phyloP scores from a whole-genome alignment of 257 asterid species.

The Anisodus acutangulus region DNA sequence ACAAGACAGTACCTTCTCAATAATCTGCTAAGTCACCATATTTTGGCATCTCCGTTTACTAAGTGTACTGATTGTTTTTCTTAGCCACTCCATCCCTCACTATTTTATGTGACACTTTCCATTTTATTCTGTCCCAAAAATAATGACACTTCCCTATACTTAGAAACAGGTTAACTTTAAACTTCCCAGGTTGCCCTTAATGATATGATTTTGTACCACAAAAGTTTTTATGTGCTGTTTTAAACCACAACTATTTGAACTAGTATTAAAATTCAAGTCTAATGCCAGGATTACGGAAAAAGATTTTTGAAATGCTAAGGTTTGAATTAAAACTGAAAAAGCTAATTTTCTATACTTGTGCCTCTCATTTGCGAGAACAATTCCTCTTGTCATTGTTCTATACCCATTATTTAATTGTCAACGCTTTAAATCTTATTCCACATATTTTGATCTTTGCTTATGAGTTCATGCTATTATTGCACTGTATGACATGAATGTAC shows the following conservation, averaged over 20 bases:
- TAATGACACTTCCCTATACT: neutral
- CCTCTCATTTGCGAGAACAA: neutral
- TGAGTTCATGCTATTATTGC: slow-evolving; percentile 17
- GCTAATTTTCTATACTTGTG: neutral
- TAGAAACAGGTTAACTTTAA: neutral
- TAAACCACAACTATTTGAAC: neutral
- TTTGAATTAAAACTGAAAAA: neutral
- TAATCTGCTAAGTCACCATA: neutral
- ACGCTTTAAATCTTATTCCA: neutral
- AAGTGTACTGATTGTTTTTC: neutral
- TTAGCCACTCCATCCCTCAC: neutral
- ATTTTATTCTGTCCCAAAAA: neutral
- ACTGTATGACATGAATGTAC: neutral
- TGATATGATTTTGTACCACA: slow-evolving; percentile 17
- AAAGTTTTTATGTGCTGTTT: neutral
- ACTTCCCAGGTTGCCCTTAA: neutral
- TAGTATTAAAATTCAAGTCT: neutral
- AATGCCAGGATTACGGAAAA: neutral
- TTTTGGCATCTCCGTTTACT: neutral
- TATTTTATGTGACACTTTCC: neutral
- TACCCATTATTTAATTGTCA: neutral
- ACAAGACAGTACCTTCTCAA: neutral
- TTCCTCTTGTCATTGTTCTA: slow-evolving; percentile 1
- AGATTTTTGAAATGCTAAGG: neutral
- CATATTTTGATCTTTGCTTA: slow-evolving; percentile 17